Evolutionary conservation across 495 filamentous ascomycete genomes (phyloP).

Genomic region (Aspergillus cavernicola): DNA sequence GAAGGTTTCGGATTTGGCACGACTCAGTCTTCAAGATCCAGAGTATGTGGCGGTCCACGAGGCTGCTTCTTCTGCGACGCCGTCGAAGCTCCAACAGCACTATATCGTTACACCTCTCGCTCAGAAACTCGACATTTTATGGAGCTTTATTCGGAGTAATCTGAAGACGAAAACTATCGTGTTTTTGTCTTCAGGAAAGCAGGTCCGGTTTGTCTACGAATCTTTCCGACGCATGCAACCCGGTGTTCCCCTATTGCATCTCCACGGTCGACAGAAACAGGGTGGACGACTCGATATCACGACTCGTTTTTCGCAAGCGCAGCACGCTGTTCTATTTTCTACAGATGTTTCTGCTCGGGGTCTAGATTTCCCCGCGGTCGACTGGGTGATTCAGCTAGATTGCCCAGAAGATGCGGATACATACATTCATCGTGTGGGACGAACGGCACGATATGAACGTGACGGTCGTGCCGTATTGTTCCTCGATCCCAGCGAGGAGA

Average conservation of each 20-base stretch:
- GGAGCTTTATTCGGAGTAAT: conserved; percentile 84
- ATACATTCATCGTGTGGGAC: conserved; percentile 94
- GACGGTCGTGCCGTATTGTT: conserved; percentile 86
- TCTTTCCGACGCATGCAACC: conserved; percentile 90
- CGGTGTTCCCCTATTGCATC: conserved; percentile 89
- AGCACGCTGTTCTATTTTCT: conserved; percentile 83
- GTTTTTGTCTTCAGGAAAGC: conserved; percentile 91
- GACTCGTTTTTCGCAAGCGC: conserved; percentile 68
- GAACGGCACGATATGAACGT: conserved; percentile 90
- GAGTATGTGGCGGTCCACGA: conserved; percentile 96
- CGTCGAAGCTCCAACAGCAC: conserved; percentile 79
- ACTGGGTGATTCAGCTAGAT: conserved; percentile 95
- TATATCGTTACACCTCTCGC: conserved; percentile 80
- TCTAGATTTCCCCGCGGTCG: conserved; percentile 92
- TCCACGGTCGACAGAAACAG: conserved; percentile 94
- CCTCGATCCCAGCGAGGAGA: conserved; percentile 86
- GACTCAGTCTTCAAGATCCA: conserved; percentile 81
- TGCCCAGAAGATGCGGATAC: conserved; percentile 96
- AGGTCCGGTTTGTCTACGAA: conserved; percentile 94
- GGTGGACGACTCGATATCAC: conserved; percentile 82
- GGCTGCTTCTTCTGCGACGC: conserved; percentile 74
- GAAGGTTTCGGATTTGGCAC: conserved; percentile 85
- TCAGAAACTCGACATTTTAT: conserved; percentile 87
- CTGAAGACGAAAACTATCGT: conserved; percentile 90
- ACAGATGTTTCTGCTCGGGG: conserved; percentile 94